Evolutionary conservation across 1,284 basidiomycete genomes (phyloP), one percentile per base, ranked within the genome.

Genomic region (Ceratobasidium sp.): DNA sequence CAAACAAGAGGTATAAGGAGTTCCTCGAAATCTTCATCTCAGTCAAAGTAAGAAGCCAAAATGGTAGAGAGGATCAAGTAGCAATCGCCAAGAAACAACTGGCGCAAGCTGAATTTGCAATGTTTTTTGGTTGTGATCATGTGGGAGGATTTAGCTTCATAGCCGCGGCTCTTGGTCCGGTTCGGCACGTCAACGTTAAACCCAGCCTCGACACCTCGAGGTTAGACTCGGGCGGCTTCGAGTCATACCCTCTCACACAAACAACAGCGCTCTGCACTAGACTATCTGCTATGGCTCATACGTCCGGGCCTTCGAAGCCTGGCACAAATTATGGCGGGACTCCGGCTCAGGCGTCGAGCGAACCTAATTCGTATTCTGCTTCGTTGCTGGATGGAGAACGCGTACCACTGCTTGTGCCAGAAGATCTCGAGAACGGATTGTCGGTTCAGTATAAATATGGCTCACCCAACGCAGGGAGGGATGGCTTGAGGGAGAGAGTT

Each of bases 361-460:
- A 70, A 49, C 64, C 64, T 13, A 26, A 47, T 14, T 67, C 64
- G 6, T 67, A 67, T 28, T 43, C 66, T 16, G 52, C 66, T 4
- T 70, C 66, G 35, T 28, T 69, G 11, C 23, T 70, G 2, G 66
- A 70, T 5, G 66, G 66, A 26, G 66, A 70, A 58, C 66, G 66
- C 21, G 54, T 52, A 18, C 66, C 66, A 16, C 28, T 70, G 38
- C 66, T 70, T 8, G 43, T 43, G 4, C 66, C 66, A 35, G 66
- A 70, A 9, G 66, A 70, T 26, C 41, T 58, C 43, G 66, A 58
- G 32, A 32, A 23, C 41, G 64, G 52, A 1, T 11, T n/a, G 18
- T 18, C 64, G 4, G 54, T 58, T 58, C 66, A 70, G 54, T 70
- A 70, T 38, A 11, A 43, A 11, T 70, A 70, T 58, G 66, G 66